phyloP scores from a whole-genome alignment of 306 rosid species.

The Geum urbanum region DNA sequence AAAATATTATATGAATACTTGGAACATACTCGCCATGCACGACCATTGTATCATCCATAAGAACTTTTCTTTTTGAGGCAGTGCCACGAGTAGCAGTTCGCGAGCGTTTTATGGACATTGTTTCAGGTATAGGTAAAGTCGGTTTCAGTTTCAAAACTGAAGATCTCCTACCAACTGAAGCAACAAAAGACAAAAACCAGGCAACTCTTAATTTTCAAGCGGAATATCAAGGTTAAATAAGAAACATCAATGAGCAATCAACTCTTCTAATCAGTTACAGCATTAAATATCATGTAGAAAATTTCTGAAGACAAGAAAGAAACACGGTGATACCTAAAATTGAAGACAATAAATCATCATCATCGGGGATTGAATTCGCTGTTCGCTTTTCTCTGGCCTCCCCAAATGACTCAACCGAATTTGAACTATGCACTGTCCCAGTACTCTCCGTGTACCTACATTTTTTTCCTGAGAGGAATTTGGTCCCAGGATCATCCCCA shows the following conservation, averaged over 20 bases:
- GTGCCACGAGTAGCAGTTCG: constrained; percentile 55
- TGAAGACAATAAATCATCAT: constrained; percentile 91
- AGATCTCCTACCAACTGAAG: constrained; percentile 81
- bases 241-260: neutral
- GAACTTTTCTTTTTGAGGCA: constrained; percentile 83
- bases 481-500: constrained; percentile 39
- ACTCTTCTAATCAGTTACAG: constrained; percentile 13
- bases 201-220: no score
- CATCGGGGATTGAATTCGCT: constrained; percentile 75
- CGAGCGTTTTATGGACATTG: constrained; percentile 46
- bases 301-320: constrained; percentile 6
- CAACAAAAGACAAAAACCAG: constrained; percentile 36
- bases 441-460: constrained; percentile 85
- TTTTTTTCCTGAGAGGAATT: constrained; percentile 59
- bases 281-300: constrained; percentile 7
- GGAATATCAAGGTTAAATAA: neutral
- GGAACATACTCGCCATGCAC: constrained; percentile 96
- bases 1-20: constrained; percentile 20
- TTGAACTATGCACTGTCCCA: constrained; percentile 61
- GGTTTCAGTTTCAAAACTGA: constrained; percentile 81
- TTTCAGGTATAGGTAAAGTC: constrained; percentile 61
- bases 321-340: constrained; percentile 65
- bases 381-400: constrained; percentile 56
- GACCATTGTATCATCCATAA: constrained; percentile 92
- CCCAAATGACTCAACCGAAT: constrained; percentile 63